Conservation (phyloP, 495 filamentous ascomycete species). For the Lasiosphaeria hispida region DNA sequence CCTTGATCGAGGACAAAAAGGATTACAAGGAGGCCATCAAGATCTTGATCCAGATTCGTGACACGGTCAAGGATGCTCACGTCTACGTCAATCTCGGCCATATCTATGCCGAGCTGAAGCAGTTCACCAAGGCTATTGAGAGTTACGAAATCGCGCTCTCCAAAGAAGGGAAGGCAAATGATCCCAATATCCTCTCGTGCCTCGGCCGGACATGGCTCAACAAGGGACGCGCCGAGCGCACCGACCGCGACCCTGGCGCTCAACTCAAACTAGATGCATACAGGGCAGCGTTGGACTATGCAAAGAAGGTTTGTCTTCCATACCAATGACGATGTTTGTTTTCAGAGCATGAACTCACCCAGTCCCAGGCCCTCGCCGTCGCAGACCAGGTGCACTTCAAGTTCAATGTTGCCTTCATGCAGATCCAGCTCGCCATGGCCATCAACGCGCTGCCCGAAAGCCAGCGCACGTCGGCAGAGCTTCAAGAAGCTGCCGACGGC, state of each 20-base stretch:
- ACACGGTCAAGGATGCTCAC: conserved; percentile 80
- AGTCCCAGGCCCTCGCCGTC: conserved; percentile 62
- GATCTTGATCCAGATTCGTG: conserved; percentile 82
- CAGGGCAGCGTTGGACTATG: conserved; percentile 82
- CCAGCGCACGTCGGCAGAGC: conserved; percentile 73
- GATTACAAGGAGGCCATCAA: conserved; percentile 76
- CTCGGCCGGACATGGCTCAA: conserved; percentile 92
- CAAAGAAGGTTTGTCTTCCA: conserved; percentile 57
- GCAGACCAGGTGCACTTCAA: conserved; percentile 84
- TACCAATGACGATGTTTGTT: background rate
- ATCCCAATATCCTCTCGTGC: conserved; percentile 81
- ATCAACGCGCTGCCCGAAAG: conserved; percentile 71
- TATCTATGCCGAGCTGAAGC: conserved; percentile 81
- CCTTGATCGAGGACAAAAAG: conserved; percentile 88
- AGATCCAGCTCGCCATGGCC: conserved; percentile 83
- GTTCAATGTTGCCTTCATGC: conserved; percentile 97
- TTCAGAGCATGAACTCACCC: conserved; percentile 22
- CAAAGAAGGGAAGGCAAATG: conserved; percentile 72
- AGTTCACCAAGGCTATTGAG: conserved; percentile 87
- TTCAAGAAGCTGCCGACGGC: conserved; percentile 73
- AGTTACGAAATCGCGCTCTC: conserved; percentile 87
- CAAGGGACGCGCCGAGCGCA: conserved; percentile 75
- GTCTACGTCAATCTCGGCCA: conserved; percentile 92
- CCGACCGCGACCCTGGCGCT: no score
- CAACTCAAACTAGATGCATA: conserved; percentile 63